Conservation (phyloP, 1,284 basidiomycete species). For the Ustilago shanxiensis region DNA sequence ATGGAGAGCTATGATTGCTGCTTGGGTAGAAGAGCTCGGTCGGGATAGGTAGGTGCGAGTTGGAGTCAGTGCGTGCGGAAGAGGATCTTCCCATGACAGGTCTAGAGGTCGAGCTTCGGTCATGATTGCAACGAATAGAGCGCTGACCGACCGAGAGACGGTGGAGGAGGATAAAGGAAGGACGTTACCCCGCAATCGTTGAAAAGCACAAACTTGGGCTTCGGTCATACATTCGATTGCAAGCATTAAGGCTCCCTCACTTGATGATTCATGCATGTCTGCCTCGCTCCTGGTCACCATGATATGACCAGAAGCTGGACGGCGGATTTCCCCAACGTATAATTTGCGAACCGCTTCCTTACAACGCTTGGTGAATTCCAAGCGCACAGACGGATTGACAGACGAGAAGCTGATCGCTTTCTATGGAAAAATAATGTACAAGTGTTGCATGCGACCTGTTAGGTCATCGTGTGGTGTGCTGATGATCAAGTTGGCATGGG, state of each 20-base stretch:
- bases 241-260: too few relatives aligned
- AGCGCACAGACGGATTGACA: not conserved
- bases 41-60: constrained; percentile 16
- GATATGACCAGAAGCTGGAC: too few relatives aligned
- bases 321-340: too few relatives aligned
- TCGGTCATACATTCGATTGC: not conserved
- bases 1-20: constrained; percentile 34
- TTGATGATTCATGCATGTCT: too few relatives aligned
- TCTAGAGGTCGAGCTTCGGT: constrained; percentile 5
- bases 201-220: not conserved
- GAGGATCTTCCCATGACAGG: constrained; percentile 27
- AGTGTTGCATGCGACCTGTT: not conserved
- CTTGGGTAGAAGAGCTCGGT: constrained; percentile 4
- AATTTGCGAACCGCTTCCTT: too few relatives aligned
- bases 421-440: constrained; percentile 11
- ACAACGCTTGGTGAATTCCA: too few relatives aligned
- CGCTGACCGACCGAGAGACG: not conserved
- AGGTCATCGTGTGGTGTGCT: not conserved
- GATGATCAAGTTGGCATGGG: not conserved
- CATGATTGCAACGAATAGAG: constrained; percentile 2
- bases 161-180: not conserved
- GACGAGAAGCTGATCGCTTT: not conserved
- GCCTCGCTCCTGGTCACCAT: too few relatives aligned
- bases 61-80: constrained; percentile 28
- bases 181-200: constrained; percentile 1